Conservation (phyloP, 2,329 filamentous ascomycete genomes). For the Fusarium beomiforme region DNA sequence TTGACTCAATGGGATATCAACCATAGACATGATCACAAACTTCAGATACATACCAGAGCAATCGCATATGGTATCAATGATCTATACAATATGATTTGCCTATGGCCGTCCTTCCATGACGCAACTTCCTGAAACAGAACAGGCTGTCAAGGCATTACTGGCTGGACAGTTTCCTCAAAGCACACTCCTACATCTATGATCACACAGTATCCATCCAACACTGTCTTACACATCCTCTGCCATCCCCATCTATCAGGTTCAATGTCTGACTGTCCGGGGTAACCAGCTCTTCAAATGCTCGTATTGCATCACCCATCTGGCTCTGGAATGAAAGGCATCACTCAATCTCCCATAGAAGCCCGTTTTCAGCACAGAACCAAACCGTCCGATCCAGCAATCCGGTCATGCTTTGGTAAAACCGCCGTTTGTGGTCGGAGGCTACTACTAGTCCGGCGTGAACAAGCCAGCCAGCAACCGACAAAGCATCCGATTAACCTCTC, state of each 20-base stretch:
- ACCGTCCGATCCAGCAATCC: not conserved
- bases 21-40: not conserved
- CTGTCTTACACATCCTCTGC: not conserved
- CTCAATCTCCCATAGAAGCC: constrained; percentile 4
- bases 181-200: not conserved
- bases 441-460: constrained; percentile 1
- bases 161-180: not conserved
- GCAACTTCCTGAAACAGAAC: not conserved
- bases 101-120: not conserved
- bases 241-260: not conserved
- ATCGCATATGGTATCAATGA: not conserved
- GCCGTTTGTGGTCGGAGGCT: not conserved
- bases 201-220: no score
- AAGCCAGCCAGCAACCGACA: not conserved
- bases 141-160: not conserved
- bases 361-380: constrained; percentile 4
- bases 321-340: constrained; percentile 24
- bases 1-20: not conserved
- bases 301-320: not conserved
- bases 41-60: not conserved
- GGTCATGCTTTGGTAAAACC: not conserved
- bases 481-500: not conserved
- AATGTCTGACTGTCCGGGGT: not conserved
- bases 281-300: not conserved
- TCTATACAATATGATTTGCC: not conserved